Conservation (phyloP, 108 stramenopile genomes). For the Cylindrotheca fusiformis region DNA sequence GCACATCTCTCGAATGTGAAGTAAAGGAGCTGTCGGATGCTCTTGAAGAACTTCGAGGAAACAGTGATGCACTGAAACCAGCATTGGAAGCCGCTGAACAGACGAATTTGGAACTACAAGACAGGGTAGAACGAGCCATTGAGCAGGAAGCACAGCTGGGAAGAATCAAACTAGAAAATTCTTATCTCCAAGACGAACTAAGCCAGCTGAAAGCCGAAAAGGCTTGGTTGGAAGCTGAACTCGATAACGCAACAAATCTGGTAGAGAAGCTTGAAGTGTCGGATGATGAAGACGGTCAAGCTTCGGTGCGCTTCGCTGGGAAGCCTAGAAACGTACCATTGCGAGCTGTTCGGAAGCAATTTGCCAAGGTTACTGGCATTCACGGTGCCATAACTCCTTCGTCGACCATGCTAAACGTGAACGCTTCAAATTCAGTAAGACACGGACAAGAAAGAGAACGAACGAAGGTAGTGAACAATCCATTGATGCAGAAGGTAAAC, state of each 20-base stretch:
- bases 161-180: constrained; percentile 24
- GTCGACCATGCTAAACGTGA: constrained; percentile 15
- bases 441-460: not conserved
- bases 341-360: constrained; percentile 38
- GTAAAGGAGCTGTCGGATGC: constrained; percentile 4
- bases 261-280: not conserved
- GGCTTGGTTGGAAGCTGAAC: constrained; percentile 7
- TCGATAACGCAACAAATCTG: not conserved
- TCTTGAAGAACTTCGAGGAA: constrained; percentile 19
- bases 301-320: not conserved
- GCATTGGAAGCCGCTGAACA: constrained; percentile 40
- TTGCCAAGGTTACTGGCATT: constrained; percentile 62
- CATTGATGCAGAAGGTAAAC: no score
- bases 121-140: constrained; percentile 23
- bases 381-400: constrained; percentile 64
- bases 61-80: constrained; percentile 8
- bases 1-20: constrained; percentile 21
- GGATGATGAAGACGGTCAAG: not conserved
- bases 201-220: constrained; percentile 7
- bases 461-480: not conserved
- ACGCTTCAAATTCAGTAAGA: not conserved
- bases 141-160: constrained; percentile 30
- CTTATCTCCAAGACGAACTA: constrained; percentile 8
- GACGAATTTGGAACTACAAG: constrained; percentile 30
- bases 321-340: constrained; percentile 21